These are phyloP conservation scores for Phaffia australis DNA, from an alignment of 768 basidiomycete genomes.

Conservation along the genomic window DNA sequence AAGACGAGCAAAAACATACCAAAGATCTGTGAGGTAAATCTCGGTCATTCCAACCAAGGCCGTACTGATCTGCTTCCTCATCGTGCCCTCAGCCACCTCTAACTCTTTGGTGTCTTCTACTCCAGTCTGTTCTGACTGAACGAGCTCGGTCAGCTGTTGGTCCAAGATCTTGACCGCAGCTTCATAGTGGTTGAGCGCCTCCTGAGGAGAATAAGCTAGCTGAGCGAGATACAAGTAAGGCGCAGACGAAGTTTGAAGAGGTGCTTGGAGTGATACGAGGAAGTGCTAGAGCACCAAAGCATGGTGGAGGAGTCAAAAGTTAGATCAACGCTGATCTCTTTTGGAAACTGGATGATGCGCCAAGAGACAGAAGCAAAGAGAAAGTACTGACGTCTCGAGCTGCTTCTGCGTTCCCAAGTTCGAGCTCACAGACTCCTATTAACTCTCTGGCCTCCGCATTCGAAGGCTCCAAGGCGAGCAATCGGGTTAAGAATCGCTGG, in stretches of 20 bases:
- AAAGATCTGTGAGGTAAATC: slow-evolving; percentile 26
- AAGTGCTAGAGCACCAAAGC: slow-evolving; percentile 11
- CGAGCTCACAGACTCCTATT: slow-evolving; percentile 21
- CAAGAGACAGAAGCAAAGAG: neutral
- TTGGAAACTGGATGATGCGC: neutral
- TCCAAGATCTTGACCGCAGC: slow-evolving; percentile 18
- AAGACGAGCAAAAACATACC: slow-evolving; percentile 9
- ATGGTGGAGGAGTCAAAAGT: neutral
- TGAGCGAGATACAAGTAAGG: slow-evolving; percentile 26
- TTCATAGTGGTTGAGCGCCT: slow-evolving; percentile 22
- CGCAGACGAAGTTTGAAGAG: neutral
- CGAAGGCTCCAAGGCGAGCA: slow-evolving; percentile 10
- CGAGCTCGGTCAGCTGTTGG: slow-evolving; percentile 12
- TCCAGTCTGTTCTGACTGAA: neutral
- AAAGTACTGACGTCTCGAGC: slow-evolving; percentile 13
- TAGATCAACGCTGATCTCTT: too few relatives aligned
- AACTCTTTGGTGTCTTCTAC: neutral
- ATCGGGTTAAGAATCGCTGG: slow-evolving; percentile 11
- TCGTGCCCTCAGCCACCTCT: slow-evolving; percentile 8
- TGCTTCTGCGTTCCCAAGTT: slow-evolving; percentile 21
- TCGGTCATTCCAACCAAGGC: slow-evolving; percentile 26
- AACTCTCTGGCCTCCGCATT: slow-evolving; percentile 22
- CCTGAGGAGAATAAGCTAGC: slow-evolving; percentile 15
- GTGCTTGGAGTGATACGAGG: slow-evolving; percentile 7
- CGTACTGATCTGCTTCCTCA: slow-evolving; percentile 17